Conservation (phyloP, 2,329 filamentous ascomycete species). For the Berkeleyomyces rouxiae region DNA sequence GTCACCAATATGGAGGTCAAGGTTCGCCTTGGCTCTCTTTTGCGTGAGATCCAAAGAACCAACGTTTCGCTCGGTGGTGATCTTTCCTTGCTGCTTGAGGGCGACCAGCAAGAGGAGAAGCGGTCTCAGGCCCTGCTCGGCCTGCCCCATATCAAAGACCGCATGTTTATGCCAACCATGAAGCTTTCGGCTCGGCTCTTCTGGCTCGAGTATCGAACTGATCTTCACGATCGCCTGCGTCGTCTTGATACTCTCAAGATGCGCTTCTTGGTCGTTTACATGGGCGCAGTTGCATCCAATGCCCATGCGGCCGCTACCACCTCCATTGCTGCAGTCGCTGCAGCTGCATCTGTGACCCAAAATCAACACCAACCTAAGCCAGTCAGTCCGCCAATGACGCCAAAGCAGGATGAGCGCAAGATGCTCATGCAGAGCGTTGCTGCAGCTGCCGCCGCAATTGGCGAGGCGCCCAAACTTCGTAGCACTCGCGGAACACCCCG, state of each 20-base stretch:
- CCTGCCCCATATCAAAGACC: slow-evolving; percentile 10
- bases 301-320: slow-evolving; percentile 16
- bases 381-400: slow-evolving; percentile 6
- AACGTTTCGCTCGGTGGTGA: slow-evolving; percentile 30
- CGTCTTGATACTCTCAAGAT: slow-evolving; percentile 45
- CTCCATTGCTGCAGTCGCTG: neutral
- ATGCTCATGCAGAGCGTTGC: slow-evolving; percentile 11
- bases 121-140: slow-evolving; percentile 14
- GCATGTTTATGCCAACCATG: slow-evolving; percentile 22
- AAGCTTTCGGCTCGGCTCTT: slow-evolving; percentile 34
- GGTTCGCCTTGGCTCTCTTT: slow-evolving; percentile 37
- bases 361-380: neutral
- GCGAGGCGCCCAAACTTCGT: slow-evolving; percentile 1
- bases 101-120: slow-evolving; percentile 26
- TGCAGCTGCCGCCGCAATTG: neutral
- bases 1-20: slow-evolving; percentile 45
- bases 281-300: slow-evolving; percentile 36
- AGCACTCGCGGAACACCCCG: neutral
- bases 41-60: slow-evolving; percentile 44
- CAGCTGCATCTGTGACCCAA: neutral
- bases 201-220: slow-evolving; percentile 38
- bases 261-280: slow-evolving; percentile 47
- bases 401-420: slow-evolving; percentile 8
- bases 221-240: slow-evolving; percentile 40
- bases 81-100: slow-evolving; percentile 25